Base-by-base conservation (phyloP, 164 flowering plant genomes). In the Paratinospora sagittata region DNA sequence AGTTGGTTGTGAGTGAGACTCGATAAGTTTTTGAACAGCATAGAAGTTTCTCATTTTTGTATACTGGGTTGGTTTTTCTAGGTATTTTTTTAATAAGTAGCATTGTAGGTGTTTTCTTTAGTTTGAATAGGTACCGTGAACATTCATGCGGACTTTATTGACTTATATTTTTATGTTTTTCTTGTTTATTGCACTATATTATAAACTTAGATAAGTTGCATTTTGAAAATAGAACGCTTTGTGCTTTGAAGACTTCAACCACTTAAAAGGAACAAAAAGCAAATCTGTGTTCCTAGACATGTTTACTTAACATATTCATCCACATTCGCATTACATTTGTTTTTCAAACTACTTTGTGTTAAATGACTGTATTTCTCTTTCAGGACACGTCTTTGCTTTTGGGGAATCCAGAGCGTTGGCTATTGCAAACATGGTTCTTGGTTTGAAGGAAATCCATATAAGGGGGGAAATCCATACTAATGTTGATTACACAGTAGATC, bases 321-420 rank as follows among this genome's bases (percentile, higher is more conserved):
- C n/a, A 16, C 58, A 52, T 52, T 16, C 19, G 58, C 58, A 16
- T 52, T 16, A 52, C n/a, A 16, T 49, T 52, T 52, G 6, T 52
- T 19, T 17, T 52, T 52, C n/a, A 52, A 52, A 13, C 7, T 21
- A 52, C 58, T 52, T 43, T 57, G 24, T 60, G 49, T 64, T 74
- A 60, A 75, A 37, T 17, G 23, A 47, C 8, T 36, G 57, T 27
- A n/a, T 23, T 64, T 70, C 52, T 61, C 41, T 67, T 34, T 47
- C 92, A 95, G 99, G 99, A 21, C 99, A 96, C 83, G 92, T 96
- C 33, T 96, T 96, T 81, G 97, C 99, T 67, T 96, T 96, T 83
- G 99, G 99, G 68, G 99, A 96, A 77, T 93, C 98, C n/a, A 82
- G 99, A 85, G 84, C 92, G 45, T 69, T 96, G 75, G 99, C 99